Base-by-base conservation (phyloP, 345 rosid species). In the Kandelia obovata region DNA sequence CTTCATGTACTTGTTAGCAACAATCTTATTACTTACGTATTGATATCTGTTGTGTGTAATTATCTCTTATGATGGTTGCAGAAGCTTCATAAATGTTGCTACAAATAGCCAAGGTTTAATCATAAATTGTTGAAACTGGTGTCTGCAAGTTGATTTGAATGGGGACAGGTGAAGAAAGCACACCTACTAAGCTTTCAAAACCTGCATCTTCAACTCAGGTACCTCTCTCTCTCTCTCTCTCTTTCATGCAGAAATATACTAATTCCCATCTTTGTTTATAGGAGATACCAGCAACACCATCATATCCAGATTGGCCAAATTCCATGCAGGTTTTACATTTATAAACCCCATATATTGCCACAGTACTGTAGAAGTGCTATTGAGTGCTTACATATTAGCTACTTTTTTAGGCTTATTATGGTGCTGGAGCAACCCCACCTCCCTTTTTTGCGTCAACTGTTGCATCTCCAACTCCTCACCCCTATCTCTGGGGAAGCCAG, bases 401-500 rank as follows among this genome's bases (percentile, higher is more conserved):
- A 39, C 80, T 70, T 78, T 52, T 73, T 64, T 76, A 92, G 99
- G 98, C 96, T 67, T 92, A 89, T 76, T 96, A 92, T 86, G 91
- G 92, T 49, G 85, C 90, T 35, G 99, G 98, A 69, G 96, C 84
- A 66, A 78, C 94, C 43, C 90, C 99, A 2, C 86, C 89, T 79
- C 94, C 92, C 15, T 89, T 84, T 83, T 92, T 85, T 78, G 90
- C 96, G 58, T 81, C 99, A 49, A 86, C 88, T 2, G 96, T 95
- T 73, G 86, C 94, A 62, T 87, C 98, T 75, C 92, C 97, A 23
- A 68, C 90, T 79, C 94, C 94, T 58, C 98, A 92, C 53, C 96
- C 97, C 11, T 96, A 96, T 75, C 49, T 91, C 64, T 91, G 98
- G 98, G 87, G 96, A 66, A 65, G 89, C 81, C 98, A 95, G 93